Evolutionary conservation across 257 asterid species (phyloP), one percentile per base, ranked within the genome.

Genomic region (Verbascum thapsus): DNA sequence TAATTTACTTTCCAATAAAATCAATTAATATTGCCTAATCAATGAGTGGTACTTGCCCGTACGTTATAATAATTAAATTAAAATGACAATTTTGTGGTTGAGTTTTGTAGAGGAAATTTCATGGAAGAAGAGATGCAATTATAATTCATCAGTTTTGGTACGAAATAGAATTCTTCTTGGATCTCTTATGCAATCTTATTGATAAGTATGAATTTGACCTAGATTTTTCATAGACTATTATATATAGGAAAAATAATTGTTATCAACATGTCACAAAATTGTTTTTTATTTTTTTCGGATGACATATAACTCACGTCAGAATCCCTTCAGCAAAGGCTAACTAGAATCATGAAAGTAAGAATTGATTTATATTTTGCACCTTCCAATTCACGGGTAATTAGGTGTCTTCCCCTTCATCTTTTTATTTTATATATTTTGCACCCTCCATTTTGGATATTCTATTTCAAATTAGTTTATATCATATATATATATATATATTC

Each of bases 121-220:
- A 6, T 7, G 67, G 70, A 60, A 73, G 61, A 2, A 32, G 48
- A 37, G 70, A 26, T 12, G 51, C 1, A 43, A 26, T n/a, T 23
- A 53, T 13, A 19, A 9, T n/a, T n/a, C n/a, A n/a, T n/a, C n/a
- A n/a, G n/a, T n/a, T n/a, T n/a, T n/a, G n/a, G n/a, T n/a, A n/a
- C n/a, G n/a, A n/a, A n/a, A n/a, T n/a, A n/a, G n/a, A n/a, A n/a
- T n/a, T n/a, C n/a, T n/a, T n/a, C n/a, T n/a, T n/a, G n/a, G n/a
- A n/a, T n/a, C n/a, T n/a, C n/a, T n/a, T n/a, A n/a, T n/a, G n/a
- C n/a, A n/a, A n/a, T n/a, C n/a, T n/a, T n/a, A n/a, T n/a, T n/a
- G 32, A 26, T 26, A 26, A 26, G 32, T 26, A 26, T 26, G 32
- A 26, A 26, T 26, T 2, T 26, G 32, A 26, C 32, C 2, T 26